Base-by-base conservation (phyloP, 352 stramenopile genomes). In the Phytophthora quininea region DNA sequence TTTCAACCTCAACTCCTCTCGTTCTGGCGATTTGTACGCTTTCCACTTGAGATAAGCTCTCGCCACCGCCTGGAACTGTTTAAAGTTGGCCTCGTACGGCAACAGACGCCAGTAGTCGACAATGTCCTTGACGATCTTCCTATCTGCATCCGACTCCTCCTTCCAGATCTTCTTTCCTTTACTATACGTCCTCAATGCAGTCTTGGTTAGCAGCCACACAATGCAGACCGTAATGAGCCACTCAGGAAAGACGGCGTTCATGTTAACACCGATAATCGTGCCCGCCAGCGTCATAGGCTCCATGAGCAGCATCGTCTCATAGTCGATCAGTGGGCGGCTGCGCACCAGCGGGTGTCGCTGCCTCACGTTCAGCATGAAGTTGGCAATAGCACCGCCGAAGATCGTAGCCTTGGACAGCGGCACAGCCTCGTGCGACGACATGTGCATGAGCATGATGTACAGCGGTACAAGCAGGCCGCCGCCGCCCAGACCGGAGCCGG, bases 201-300 rank as follows among this genome's bases (percentile, higher is more conserved):
- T 93, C 68, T 89, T 90, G 14, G 79, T 89, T 9, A 95, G 73
- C 52, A 95, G 67, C 73, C 67, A 86, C 43, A 95, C 85, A 32
- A 95, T 90, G 54, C 83, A 88, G 14, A 93, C 60, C 0, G 82
- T 92, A 56, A 93, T 92, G 48, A 95, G 76, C 84, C 86, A 95
- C 69, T 95, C 86, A 6, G 87, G 87, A 51, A 91, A 93, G 4
- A 85, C 80, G 4, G 84, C 85, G 71, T 93, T 95, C 77, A 95
- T 85, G 69, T 91, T 91, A 40, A 95, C 87, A 51, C 87, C 87
- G 33, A 93, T 87, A 64, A 93, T 93, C n/a, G 87, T 95, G 32
- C 87, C 85, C 0, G 87, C 87, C 7, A 95, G 77, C 19, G 87
- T 95, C 87, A 95, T 93, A 27, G 87, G 87, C 64, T 95, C 87